phyloP scores from a whole-genome alignment of 176 grass and related monocot genomes.

The Pharus latifolius region DNA sequence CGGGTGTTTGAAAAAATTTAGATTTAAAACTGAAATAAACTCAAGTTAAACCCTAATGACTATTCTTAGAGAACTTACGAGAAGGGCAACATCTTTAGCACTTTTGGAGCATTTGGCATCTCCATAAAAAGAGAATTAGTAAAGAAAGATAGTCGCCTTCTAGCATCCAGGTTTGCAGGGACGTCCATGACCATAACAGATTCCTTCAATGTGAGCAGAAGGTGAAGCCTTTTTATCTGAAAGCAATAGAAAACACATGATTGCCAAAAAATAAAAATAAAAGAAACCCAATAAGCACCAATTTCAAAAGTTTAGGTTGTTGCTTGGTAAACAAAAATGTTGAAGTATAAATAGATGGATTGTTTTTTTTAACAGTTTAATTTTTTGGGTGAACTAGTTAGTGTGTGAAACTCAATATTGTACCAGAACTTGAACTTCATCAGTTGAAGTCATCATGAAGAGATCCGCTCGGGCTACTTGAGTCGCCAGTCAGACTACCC shows the following conservation, averaged over 20 bases:
- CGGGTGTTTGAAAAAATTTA: not conserved
- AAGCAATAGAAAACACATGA: slow-evolving; percentile 19
- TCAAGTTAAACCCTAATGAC: too few relatives aligned
- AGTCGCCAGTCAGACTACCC: too few relatives aligned
- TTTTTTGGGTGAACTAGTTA: too few relatives aligned
- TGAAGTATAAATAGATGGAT: not conserved
- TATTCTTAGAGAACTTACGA: too few relatives aligned
- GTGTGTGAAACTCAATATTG: too few relatives aligned
- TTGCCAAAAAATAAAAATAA: not conserved
- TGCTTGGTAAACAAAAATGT: not conserved
- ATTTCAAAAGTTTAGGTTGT: not conserved
- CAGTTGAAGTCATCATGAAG: too few relatives aligned
- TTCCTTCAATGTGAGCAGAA: slow-evolving; percentile 85
- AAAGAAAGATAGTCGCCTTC: slow-evolving; percentile 89
- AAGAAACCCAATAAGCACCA: not conserved
- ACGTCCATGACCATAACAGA: slow-evolving; percentile 98
- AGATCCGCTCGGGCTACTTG: too few relatives aligned
- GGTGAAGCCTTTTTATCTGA: slow-evolving; percentile 85
- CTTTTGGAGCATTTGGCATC: slow-evolving; percentile 84
- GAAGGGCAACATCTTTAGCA: slow-evolving; percentile 86
- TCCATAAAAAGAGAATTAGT: slow-evolving; percentile 97
- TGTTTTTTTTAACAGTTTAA: not conserved
- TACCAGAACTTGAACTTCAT: too few relatives aligned
- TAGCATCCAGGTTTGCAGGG: slow-evolving; percentile 84
- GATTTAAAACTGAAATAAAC: too few relatives aligned